Evolutionary conservation across 2,329 filamentous ascomycete species (phyloP).

Genomic region (Hymenoscyphus scutula): DNA sequence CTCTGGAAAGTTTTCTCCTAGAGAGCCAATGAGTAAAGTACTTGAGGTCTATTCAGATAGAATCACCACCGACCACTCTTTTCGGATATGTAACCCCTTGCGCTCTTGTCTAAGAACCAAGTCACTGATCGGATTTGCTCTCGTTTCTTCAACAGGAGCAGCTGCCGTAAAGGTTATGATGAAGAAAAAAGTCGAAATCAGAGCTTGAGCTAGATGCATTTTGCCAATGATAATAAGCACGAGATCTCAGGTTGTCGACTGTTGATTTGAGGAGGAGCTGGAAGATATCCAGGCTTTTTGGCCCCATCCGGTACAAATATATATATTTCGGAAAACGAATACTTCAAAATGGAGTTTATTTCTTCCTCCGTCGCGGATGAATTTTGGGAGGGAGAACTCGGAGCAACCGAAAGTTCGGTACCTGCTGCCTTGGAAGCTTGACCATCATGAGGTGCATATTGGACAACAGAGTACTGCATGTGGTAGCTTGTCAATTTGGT

Average conservation of each 20-base stretch:
- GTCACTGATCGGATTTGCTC: background rate
- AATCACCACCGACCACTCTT: background rate
- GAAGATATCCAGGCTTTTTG: too few species aligned
- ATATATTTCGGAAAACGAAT: background rate
- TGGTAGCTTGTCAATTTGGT: background rate
- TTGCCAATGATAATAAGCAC: background rate
- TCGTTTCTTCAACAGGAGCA: background rate
- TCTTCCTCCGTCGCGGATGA: background rate
- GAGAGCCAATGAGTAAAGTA: background rate
- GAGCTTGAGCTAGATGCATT: background rate
- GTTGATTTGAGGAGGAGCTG: background rate
- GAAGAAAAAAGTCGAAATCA: background rate
- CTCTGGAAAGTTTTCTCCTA: constrained; percentile 35
- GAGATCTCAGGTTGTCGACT: background rate
- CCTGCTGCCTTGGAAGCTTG: background rate
- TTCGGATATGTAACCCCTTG: background rate
- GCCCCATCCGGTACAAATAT: too few species aligned
- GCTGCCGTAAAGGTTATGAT: background rate
- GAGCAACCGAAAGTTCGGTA: background rate
- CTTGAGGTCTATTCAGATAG: too few species aligned
- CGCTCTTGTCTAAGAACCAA: background rate
- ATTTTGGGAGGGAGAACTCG: background rate
- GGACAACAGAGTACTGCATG: background rate
- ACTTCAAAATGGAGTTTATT: background rate
- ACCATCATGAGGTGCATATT: background rate